Base-by-base conservation (phyloP, 306 rosid genomes). In the Aeschynomene evenia region DNA sequence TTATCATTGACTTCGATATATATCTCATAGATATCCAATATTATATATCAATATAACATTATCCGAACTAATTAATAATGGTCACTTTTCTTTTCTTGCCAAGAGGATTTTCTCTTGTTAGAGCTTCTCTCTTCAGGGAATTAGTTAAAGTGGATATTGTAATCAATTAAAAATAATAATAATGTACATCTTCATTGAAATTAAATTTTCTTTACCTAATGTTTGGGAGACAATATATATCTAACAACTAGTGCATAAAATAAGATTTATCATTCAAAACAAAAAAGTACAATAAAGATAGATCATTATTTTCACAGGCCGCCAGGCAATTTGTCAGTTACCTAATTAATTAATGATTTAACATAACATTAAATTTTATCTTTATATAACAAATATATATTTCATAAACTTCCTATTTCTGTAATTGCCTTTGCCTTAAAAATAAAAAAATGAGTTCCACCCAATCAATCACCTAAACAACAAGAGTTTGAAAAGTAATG, bases 221-320 rank as follows among this genome's bases (percentile, higher is more conserved):
- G 60, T 84, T 77, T 83, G 37, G 9, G 74, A 75, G 73, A 78
- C 79, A 83, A 77, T 63, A 77, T 50, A n/a, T n/a, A n/a, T n/a
- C 43, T 24, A 21, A 49, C 63, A 73, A 39, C 31, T 78, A 75
- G n/a, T n/a, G n/a, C 20, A 55, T 18, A 16, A 2, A 18, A 23
- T 60, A 20, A 26, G 51, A 58, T 67, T 43, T n/a, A n/a, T n/a
- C n/a, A n/a, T n/a, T n/a, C n/a, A n/a, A n/a, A n/a, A n/a, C n/a
- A n/a, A n/a, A n/a, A n/a, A n/a, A n/a, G n/a, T n/a, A n/a, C n/a
- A n/a, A n/a, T n/a, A n/a, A n/a, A n/a, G n/a, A n/a, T n/a, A n/a
- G n/a, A n/a, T n/a, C n/a, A n/a, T n/a, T n/a, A 57, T 57, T 39
- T 68, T 68, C 12, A 8, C 50, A 46, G 19, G 21, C 60, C 10